These are phyloP conservation scores for Mycocentrospora acerina DNA, from an alignment of 2,329 filamentous ascomycete genomes.

Conservation along the genomic window DNA sequence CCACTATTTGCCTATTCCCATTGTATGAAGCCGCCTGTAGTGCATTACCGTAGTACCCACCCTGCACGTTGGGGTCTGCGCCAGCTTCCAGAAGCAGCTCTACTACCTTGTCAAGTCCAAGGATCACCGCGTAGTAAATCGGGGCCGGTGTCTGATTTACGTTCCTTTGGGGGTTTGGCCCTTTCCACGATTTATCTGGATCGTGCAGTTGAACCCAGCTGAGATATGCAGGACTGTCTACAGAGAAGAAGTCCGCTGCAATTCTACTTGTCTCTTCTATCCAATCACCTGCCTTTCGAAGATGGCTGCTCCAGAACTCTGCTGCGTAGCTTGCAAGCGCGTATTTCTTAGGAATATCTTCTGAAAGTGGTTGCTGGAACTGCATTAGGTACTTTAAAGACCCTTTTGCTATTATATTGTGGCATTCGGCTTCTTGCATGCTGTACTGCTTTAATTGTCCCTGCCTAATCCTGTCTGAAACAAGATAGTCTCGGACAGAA, in stretches of 20 bases:
- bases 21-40: conserved; percentile 20
- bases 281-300: conserved; percentile 8
- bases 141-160: conserved; percentile 7
- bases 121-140: conserved; percentile 22
- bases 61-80: conserved; percentile 18
- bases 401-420: conserved; percentile 19
- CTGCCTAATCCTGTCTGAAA: conserved; percentile 27
- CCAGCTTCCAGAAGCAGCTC: too few species aligned
- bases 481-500: conserved; percentile 40
- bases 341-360: conserved; percentile 6
- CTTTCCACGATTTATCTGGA: conserved; percentile 10
- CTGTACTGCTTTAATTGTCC: conserved; percentile 19
- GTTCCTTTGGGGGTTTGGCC: conserved; percentile 3
- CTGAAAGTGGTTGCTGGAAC: conserved; percentile 13
- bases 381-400: conserved; percentile 31
- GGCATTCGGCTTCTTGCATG: conserved; percentile 23
- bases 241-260: conserved; percentile 13
- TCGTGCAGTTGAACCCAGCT: conserved; percentile 22
- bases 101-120: conserved; percentile 16
- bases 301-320: conserved; percentile 28
- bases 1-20: too few species aligned
- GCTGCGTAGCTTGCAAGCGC: conserved; percentile 30
- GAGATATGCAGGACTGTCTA: conserved; percentile 14
- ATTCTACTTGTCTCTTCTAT: conserved; percentile 7
- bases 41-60: conserved; percentile 15